Evolutionary conservation across 768 basidiomycete genomes (phyloP).

Genomic region (Jaapia argillacea): DNA sequence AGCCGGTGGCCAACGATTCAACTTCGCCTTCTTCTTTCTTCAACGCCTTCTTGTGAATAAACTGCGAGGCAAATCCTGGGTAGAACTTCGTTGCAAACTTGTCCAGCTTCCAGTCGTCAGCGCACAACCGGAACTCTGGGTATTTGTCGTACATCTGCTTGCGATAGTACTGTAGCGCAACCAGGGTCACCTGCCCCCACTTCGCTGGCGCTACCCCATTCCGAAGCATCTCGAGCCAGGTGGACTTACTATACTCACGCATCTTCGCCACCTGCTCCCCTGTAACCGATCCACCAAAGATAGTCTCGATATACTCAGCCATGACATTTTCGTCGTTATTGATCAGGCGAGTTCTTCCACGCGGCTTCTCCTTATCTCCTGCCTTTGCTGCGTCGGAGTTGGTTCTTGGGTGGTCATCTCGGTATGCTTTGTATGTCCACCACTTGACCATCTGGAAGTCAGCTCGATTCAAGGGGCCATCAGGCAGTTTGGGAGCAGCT

Average conservation of each 20-base stretch:
- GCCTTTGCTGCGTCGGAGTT: neutral
- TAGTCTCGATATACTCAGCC: neutral
- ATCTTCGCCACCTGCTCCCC: neutral
- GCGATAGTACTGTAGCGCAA: neutral
- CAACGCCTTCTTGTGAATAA: too few species aligned
- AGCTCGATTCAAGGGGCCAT: neutral
- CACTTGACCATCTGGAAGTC: neutral
- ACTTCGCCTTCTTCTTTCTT: too few species aligned
- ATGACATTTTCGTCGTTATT: neutral
- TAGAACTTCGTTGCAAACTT: too few species aligned
- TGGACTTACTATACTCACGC: neutral
- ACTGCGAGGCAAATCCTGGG: too few species aligned
- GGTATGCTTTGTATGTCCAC: neutral
- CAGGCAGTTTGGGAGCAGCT: neutral
- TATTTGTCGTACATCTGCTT: neutral
- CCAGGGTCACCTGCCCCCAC: neutral
- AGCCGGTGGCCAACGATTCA: too few species aligned
- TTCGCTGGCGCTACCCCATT: neutral
- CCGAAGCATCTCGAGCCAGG: neutral
- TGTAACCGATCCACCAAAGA: neutral
- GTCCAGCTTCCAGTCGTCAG: neutral
- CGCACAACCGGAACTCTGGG: neutral
- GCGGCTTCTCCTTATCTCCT: neutral
- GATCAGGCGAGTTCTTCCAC: neutral
- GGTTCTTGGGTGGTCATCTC: neutral